These are phyloP conservation scores for Capsella bursapastoris DNA, from an alignment of 345 rosid genomes.

Conservation along the genomic window DNA sequence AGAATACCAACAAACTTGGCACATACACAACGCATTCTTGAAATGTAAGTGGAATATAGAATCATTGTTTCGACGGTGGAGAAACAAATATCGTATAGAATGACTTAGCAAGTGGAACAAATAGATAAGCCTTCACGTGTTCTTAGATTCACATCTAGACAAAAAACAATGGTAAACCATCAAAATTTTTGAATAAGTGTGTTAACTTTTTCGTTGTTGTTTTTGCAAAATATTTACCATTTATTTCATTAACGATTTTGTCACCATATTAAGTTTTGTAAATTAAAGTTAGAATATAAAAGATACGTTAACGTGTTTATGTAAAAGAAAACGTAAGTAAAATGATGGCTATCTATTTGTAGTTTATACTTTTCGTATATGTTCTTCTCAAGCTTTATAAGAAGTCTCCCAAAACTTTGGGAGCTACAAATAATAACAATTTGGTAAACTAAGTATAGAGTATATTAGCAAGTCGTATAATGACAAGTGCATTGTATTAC, in stretches of 20 bases:
- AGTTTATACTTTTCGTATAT: conserved; percentile 2
- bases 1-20: background rate
- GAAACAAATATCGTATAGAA: background rate
- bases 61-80: conserved; percentile 4
- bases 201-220: background rate
- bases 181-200: background rate
- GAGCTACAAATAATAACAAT: background rate
- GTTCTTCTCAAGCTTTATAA: background rate
- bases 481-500: conserved; percentile 5
- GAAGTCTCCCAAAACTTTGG: conserved; percentile 19
- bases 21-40: background rate
- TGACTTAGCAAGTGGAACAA: conserved; percentile 29
- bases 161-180: background rate
- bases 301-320: background rate
- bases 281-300: too few species aligned
- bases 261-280: too few species aligned
- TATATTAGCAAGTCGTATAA: background rate
- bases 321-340: background rate
- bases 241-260: too few species aligned
- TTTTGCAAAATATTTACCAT: too few species aligned
- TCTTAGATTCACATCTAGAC: background rate
- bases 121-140: conserved; percentile 1
- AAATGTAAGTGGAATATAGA: background rate
- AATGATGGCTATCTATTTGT: background rate
- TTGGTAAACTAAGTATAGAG: background rate